Base-by-base conservation (phyloP, 2,329 filamentous ascomycete species). In the Ceratocystis cubensis region DNA sequence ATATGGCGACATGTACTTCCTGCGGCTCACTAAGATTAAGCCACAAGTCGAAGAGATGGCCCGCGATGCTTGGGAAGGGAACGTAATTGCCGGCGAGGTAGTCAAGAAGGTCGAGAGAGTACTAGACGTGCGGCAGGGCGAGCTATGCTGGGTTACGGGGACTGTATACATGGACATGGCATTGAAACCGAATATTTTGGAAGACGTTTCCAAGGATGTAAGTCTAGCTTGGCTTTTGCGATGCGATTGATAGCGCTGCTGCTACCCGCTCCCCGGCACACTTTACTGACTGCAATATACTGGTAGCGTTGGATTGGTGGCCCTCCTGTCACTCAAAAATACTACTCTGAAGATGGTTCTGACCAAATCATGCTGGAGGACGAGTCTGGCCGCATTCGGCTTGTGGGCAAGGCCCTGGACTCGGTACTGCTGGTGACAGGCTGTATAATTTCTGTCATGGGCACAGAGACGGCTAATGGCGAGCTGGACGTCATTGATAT, bases 141-240 rank as follows among this genome's bases (percentile, higher is more conserved):
- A 96, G 77, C 79, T 97, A 45, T 97, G 93, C 78, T 99, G 93
- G 91, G 88, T 99, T 17, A 82, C 87, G 0, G 94, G 95, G 17
- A 99, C 94, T 0, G 85, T 97, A 41, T 99, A 96, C 75, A 96
- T 97, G 88, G 91, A 97, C 70, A 92, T 99, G 90, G 84, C 89
- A 1, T 76, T 96, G 72, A 99, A 99, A 78, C 94, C 95, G 0
- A 96, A 95, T 73, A 93, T 99, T 74, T 78, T 99, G 44, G 92
- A 96, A 68, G 94, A 99, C 72, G 89, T 99, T 53, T 88, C 89
- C 50, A 96, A 95, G 76, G 93, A 96, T 75, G 89, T 92, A 77
- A 69, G 82, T 76, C 37, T 41, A 41, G 13, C 8, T 25, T 70
- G 83, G 75, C 25, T 28, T 8, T 30, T 7, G 22, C 53, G 22